Percentiles rank a stretch among this genome's conserved stretches.
Evolutionary conservation across 345 rosid genomes (phyloP).

Genomic region (Pugionium cornutum): DNA sequence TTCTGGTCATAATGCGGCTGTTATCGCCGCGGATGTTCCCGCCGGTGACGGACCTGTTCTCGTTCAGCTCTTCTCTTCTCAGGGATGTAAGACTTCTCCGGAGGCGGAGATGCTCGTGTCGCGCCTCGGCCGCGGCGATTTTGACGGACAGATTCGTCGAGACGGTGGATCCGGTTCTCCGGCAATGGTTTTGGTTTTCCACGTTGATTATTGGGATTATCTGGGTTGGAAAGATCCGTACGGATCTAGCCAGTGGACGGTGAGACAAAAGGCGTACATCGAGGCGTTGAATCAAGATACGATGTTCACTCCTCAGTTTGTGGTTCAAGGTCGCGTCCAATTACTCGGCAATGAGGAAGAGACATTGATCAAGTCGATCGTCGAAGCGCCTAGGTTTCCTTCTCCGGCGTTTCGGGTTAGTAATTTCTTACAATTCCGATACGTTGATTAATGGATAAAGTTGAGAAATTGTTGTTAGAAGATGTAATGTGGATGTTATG

Average conservation of each 20-base stretch:
- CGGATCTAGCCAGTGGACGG: constrained; percentile 80
- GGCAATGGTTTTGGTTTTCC: constrained; percentile 64
- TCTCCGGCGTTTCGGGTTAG: constrained; percentile 63
- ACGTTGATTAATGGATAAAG: background rate
- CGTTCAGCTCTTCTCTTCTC: constrained; percentile 88
- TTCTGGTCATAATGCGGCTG: constrained; percentile 31
- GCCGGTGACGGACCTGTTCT: constrained; percentile 56
- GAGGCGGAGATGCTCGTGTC: constrained; percentile 81
- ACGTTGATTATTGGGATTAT: constrained; percentile 93
- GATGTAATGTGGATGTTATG: background rate
- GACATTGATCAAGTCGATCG: constrained; percentile 51
- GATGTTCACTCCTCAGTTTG: constrained; percentile 84
- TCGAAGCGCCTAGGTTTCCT: constrained; percentile 64
- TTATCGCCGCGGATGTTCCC: constrained; percentile 39
- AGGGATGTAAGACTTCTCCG: constrained; percentile 80
- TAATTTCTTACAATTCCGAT: no score
- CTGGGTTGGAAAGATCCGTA: constrained; percentile 95
- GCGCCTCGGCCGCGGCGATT: constrained; percentile 90
- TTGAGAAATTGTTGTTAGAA: background rate
- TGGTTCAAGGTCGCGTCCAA: constrained; percentile 70
- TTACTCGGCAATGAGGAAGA: constrained; percentile 69
- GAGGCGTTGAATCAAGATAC: constrained; percentile 82
- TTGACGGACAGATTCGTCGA: constrained; percentile 46
- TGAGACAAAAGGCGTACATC: constrained; percentile 83
- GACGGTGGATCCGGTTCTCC: constrained; percentile 42